Evolutionary conservation across 805 yeast genomes (phyloP), one percentile per base, ranked within the genome.

Genomic region (Suhomyces emberorum): DNA sequence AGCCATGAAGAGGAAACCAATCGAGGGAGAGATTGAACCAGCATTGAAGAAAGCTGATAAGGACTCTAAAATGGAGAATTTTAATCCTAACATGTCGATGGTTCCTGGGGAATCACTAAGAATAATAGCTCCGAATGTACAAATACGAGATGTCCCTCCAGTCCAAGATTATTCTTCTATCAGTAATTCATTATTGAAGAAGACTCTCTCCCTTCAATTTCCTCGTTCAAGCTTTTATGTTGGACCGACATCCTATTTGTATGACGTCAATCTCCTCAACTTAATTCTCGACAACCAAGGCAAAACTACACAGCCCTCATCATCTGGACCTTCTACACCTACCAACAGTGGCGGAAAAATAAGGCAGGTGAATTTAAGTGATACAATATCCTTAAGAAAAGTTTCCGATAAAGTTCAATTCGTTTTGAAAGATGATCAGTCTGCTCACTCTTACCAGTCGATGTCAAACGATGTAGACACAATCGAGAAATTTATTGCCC

Each of bases 151-250:
- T 26, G 72, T 67, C 17, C 68, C 71, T 2, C 88, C 88, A 1
- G 69, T 82, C 10, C 80, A 76, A 34, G 89, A 83, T 55, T 83
- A 83, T 56, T 72, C 86, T 1, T 56, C 69, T 27, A 70, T 83
- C 57, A 79, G 74, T 46, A 74, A 79, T 42, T 79, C 87, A 3
- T 57, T 83, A 17, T 67, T 83, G 44, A 81, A 80, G 49, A 80
- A 77, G 47, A 81, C 88, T 0, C 65, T 81, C 21, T 75, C 85
- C n/a, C 61, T 86, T 15, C 96, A 88, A 54, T 87, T 81, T 50
- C 96, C 98, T 1, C 67, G 96, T 39, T 88, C 96, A 0, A 83
- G 95, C 14, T 87, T 87, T 51, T 84, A 79, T 49, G 81, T 89
- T 15, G 97, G 98, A 1, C 81, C 95, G 1, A 84, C 95, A 0